Evolutionary conservation across 2,329 filamentous ascomycete species (phyloP).

Genomic region (Colletotrichum cordylinicola): DNA sequence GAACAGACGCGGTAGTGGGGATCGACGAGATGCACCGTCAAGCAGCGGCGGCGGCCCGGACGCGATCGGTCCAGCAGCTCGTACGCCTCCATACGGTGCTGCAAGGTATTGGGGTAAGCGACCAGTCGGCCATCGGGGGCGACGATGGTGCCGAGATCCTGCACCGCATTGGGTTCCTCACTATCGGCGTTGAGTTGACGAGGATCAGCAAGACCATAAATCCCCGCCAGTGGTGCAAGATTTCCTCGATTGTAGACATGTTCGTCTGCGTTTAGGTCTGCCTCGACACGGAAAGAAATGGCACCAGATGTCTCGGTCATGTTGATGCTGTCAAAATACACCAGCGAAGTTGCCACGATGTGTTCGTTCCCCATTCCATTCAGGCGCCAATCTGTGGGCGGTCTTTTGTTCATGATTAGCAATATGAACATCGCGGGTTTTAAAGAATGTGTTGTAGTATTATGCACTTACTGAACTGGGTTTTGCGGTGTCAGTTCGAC

Average conservation of each 20-base stretch:
- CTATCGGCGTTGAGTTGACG: not conserved
- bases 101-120: not conserved
- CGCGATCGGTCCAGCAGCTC: not conserved
- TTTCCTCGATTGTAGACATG: not conserved
- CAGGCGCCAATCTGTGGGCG: not conserved
- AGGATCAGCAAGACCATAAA: not conserved
- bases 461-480: not conserved
- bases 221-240: not conserved
- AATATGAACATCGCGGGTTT: not conserved
- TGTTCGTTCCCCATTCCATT: not conserved
- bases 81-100: not conserved
- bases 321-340: not conserved
- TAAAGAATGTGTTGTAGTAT: not conserved
- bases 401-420: not conserved
- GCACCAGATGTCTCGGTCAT: not conserved
- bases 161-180: not conserved
- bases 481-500: not conserved
- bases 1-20: not conserved
- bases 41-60: not conserved
- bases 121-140: not conserved
- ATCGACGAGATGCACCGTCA: not conserved
- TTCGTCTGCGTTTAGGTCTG: not conserved
- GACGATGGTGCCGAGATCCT: not conserved
- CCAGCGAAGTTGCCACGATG: not conserved
- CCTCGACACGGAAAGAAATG: not conserved